Evolutionary conservation across 2,329 filamentous ascomycete genomes (phyloP).

Genomic region (Rugonectria rugulosa): DNA sequence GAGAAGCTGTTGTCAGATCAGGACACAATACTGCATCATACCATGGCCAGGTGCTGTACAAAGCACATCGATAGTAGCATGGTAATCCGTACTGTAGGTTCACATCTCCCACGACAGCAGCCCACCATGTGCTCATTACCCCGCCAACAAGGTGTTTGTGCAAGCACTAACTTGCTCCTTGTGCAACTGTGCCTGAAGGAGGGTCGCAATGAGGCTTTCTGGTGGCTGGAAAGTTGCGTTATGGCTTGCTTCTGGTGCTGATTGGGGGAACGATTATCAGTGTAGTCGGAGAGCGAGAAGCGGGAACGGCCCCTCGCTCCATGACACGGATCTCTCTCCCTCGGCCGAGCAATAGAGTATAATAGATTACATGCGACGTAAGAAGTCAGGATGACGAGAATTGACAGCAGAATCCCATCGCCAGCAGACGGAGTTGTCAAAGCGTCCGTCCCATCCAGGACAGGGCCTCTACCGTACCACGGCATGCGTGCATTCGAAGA

Average conservation of each 20-base stretch:
- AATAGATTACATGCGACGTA: too few relatives aligned
- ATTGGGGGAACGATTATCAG: background rate
- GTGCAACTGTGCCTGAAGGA: background rate
- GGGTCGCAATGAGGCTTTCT: background rate
- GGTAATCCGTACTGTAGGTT: too few relatives aligned
- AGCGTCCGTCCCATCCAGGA: slow-evolving; percentile 18
- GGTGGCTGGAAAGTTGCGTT: background rate
- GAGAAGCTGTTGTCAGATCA: background rate
- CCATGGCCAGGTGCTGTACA: too few relatives aligned
- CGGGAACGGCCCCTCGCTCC: slow-evolving; percentile 18
- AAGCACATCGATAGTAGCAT: too few relatives aligned
- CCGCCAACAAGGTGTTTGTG: background rate
- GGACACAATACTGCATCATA: too few relatives aligned
- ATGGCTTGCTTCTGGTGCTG: background rate
- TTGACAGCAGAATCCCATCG: slow-evolving; percentile 31
- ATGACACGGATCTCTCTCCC: slow-evolving; percentile 13
- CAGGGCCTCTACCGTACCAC: slow-evolving; percentile 21
- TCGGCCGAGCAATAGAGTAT: too few relatives aligned
- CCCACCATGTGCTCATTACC: background rate
- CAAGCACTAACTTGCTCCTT: background rate
- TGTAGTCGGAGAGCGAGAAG: slow-evolving; percentile 6
- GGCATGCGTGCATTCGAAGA: slow-evolving; percentile 26
- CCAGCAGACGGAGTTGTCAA: slow-evolving; percentile 17
- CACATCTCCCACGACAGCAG: background rate
- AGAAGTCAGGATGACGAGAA: slow-evolving; percentile 16